phyloP scores from a whole-genome alignment of 495 filamentous ascomycete species.

The Xylaria scruposa region DNA sequence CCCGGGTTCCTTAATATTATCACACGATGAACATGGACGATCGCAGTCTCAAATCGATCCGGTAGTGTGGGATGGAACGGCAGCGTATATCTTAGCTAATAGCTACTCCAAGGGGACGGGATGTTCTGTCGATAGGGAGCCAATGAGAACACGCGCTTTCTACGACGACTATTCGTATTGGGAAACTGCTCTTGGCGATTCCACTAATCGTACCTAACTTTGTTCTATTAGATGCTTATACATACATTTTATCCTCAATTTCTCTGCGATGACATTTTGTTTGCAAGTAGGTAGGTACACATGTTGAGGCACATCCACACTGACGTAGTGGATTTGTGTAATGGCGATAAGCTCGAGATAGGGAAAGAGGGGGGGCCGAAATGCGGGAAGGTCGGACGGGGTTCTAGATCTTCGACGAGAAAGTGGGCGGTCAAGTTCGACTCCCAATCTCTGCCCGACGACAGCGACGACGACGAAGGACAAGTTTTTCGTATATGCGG shows the following conservation, averaged over 20 bases:
- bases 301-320: not conserved
- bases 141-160: constrained; percentile 15
- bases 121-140: not conserved
- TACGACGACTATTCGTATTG: constrained; percentile 12
- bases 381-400: constrained; percentile 9
- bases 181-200: constrained; percentile 18
- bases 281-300: too few species aligned
- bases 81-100: constrained; percentile 8
- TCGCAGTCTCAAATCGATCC: not conserved
- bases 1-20: not conserved
- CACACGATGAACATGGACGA: not conserved
- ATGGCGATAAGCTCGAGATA: constrained; percentile 21
- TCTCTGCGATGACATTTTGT: not conserved
- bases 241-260: not conserved
- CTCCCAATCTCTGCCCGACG: constrained; percentile 20
- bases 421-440: not conserved
- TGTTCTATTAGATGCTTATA: not conserved
- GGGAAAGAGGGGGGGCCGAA: not conserved
- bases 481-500: too few species aligned
- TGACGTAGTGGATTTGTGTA: constrained; percentile 9
- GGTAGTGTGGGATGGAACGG: not conserved
- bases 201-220: not conserved
- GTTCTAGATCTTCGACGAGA: constrained; percentile 20
- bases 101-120: not conserved
- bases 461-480: not conserved